A percentile compares a stretch with the other conserved stretches of the same genome.
Evolutionary conservation across 768 basidiomycete genomes (phyloP).

Genomic region (Candolleomyces aberdarensis): DNA sequence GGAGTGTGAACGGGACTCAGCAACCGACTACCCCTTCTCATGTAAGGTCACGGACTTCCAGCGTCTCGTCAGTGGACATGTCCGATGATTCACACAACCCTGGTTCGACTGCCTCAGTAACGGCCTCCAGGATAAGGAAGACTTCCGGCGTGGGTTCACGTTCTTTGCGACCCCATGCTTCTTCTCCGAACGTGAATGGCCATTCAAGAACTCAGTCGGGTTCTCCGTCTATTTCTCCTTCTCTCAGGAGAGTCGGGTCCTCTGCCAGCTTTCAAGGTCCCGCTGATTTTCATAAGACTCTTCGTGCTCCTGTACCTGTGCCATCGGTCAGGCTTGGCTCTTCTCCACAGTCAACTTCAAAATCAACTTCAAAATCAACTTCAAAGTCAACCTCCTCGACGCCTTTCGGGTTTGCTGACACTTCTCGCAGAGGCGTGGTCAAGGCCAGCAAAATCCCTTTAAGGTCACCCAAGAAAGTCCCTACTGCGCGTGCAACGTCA

Average conservation of each 20-base stretch:
- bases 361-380: not conserved
- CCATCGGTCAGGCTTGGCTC: not conserved
- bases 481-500: not conserved
- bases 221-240: constrained; percentile 43
- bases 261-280: not conserved
- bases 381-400: not conserved
- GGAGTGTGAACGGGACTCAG: not conserved
- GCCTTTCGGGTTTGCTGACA: not conserved
- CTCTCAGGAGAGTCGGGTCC: constrained; percentile 16
- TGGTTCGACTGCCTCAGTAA: not conserved
- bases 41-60: not conserved
- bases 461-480: not conserved
- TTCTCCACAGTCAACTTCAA: not conserved
- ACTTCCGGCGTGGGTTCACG: not conserved
- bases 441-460: not conserved
- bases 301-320: not conserved
- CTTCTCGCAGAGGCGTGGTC: not conserved
- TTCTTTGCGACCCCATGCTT: not conserved
- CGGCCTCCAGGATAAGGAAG: not conserved
- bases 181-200: not conserved
- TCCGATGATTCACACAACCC: constrained; percentile 5
- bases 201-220: not conserved
- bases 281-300: not conserved
- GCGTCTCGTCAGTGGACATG: not conserved
- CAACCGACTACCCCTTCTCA: not conserved